Percentiles rank a stretch among this genome's conserved stretches.
Conservation (phyloP, 2,329 filamentous ascomycete species). For the Arthroderma sp. region DNA sequence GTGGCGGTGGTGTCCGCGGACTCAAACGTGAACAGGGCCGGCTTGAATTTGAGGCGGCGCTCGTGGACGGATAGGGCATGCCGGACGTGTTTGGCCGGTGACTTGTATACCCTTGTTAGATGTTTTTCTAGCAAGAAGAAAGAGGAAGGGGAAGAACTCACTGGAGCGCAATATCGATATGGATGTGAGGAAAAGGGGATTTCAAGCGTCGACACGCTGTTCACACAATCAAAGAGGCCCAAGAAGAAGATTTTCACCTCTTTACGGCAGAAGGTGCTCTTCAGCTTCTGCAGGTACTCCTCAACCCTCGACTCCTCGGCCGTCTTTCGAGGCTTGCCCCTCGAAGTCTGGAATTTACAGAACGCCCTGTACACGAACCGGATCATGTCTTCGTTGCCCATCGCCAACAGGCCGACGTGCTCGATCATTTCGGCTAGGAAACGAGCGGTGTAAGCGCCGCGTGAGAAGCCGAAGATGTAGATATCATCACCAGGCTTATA, state of each 20-base stretch:
- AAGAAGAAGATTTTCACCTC: slow-evolving; percentile 42
- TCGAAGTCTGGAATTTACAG: slow-evolving; percentile 24
- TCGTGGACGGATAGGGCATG: slow-evolving; percentile 46
- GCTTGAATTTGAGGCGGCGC: slow-evolving; percentile 45
- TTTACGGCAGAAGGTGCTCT: slow-evolving; percentile 38
- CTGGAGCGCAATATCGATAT: slow-evolving; percentile 26
- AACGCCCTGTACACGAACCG: slow-evolving; percentile 35
- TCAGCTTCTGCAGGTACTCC: slow-evolving; percentile 34
- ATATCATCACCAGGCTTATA: slow-evolving; percentile 41
- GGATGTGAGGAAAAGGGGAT: slow-evolving; percentile 30
- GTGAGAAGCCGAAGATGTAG: slow-evolving; percentile 45
- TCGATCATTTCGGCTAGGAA: slow-evolving; percentile 43
- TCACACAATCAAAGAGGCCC: slow-evolving; percentile 46
- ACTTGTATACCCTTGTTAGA: slow-evolving; percentile 11
- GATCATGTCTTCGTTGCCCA: slow-evolving; percentile 45
- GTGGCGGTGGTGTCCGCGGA: slow-evolving; percentile 25
- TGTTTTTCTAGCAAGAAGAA: slow-evolving; percentile 13
- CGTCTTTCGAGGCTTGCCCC: slow-evolving; percentile 20
- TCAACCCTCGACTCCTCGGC: slow-evolving; percentile 13
- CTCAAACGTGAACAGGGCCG: slow-evolving; percentile 32
- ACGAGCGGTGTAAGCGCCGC: slow-evolving; percentile 43
- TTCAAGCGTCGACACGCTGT: slow-evolving; percentile 33
- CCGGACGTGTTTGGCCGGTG: slow-evolving; percentile 38
- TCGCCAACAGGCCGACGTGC: slow-evolving; percentile 38
- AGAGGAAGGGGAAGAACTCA: slow-evolving; percentile 18